Conservation (phyloP, 306 rosid genomes). For the Quercus wislizeni region DNA sequence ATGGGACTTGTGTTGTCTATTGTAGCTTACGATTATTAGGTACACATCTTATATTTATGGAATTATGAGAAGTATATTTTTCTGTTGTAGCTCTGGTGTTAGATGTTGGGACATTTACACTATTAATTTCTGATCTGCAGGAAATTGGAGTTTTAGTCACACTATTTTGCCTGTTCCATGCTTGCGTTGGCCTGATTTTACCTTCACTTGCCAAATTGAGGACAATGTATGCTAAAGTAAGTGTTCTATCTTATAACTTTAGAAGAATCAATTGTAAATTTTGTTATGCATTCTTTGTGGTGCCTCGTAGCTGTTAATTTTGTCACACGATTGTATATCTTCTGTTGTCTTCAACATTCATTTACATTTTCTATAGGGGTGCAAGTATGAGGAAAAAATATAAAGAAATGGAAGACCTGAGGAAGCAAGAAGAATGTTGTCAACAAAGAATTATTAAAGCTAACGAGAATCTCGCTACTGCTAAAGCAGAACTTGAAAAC, state of each 20-base stretch:
- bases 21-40: slow-evolving; percentile 91
- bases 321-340: too few relatives aligned
- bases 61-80: slow-evolving; percentile 12
- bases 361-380: too few relatives aligned
- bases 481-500: too few relatives aligned
- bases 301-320: too few relatives aligned
- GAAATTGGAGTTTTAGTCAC: slow-evolving; percentile 76
- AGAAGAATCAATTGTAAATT: background rate
- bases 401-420: too few relatives aligned
- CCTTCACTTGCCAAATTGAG: slow-evolving; percentile 95
- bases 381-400: too few relatives aligned
- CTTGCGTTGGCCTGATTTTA: slow-evolving; percentile 63
- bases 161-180: slow-evolving; percentile 78
- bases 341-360: too few relatives aligned
- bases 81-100: background rate
- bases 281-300: too few relatives aligned
- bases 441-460: too few relatives aligned
- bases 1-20: slow-evolving; percentile 62
- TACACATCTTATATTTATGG: slow-evolving; percentile 18
- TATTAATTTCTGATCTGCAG: slow-evolving; percentile 42
- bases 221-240: slow-evolving; percentile 62
- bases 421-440: too few relatives aligned
- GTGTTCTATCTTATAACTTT: background rate
- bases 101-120: slow-evolving; percentile 16
- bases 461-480: too few relatives aligned